Conservation (phyloP, 768 basidiomycete species). For the Suillus weaverae region DNA sequence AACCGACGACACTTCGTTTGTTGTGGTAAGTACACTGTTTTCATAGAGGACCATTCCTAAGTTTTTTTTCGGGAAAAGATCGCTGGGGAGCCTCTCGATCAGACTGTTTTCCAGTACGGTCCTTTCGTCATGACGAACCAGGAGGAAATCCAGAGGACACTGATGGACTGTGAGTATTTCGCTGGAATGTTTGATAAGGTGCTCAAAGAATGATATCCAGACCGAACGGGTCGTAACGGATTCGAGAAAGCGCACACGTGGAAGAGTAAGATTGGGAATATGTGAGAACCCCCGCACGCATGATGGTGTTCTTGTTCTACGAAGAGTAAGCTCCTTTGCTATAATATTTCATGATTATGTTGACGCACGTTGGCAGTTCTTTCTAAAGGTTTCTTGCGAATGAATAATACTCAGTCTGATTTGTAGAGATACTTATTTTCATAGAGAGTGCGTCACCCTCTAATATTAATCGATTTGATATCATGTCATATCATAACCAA, state of each 20-base stretch:
- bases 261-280: constrained; percentile 75
- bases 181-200: not conserved
- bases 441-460: not conserved
- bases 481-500: not conserved
- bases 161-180: constrained; percentile 67
- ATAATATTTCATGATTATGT: not conserved
- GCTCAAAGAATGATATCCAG: constrained; percentile 34
- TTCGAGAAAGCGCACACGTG: constrained; percentile 89
- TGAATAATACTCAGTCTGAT: not conserved
- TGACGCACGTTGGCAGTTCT: not conserved
- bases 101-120: constrained; percentile 84
- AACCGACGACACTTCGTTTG: constrained; percentile 66
- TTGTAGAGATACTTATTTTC: not conserved
- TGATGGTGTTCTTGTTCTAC: not conserved
- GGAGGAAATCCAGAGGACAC: constrained; percentile 78
- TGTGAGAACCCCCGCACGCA: constrained; percentile 4
- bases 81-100: constrained; percentile 87
- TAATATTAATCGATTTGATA: not conserved
- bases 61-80: constrained; percentile 41
- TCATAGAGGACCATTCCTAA: not conserved
- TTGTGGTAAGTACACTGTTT: constrained; percentile 52
- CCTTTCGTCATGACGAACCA: constrained; percentile 85
- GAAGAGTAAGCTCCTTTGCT: not conserved
- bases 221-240: constrained; percentile 76
- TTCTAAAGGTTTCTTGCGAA: not conserved